Evolutionary conservation across 495 filamentous ascomycete genomes (phyloP), one percentile per base, ranked within the genome.

Genomic region (Cenococcum geophilum): DNA sequence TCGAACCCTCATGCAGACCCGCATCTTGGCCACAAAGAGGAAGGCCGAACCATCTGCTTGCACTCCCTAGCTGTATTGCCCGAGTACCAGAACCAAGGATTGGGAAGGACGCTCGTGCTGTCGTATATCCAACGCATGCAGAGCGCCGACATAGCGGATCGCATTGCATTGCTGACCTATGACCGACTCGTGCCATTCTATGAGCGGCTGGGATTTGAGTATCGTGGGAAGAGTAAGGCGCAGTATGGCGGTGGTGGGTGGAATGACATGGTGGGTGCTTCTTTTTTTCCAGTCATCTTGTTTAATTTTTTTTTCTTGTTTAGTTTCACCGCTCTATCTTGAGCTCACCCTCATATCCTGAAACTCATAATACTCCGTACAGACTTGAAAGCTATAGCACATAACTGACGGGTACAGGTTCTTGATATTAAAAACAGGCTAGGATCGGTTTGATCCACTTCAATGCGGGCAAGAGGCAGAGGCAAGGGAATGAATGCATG

Each of bases 21-120:
- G 32, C 76, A 54, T 68, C 66, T 79, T 27, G 84, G 84, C 42
- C 89, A 96, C 70, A 80, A 87, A 55, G 87, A 91, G 59, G 70
- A 71, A 1, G 91, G 91, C 35, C 67, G 82, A 37, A 93, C 90
- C 1, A 76, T 97, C 56, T 87, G 82, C 20, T 71, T 96, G 37
- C 92, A 96, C 70, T 92, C 89, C 0, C 76, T 97, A 0, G 88
- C 87, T 16, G 86, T 96, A 22, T 76, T 86, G 36, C 89, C 88
- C 0, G 79, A 83, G 60, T 84, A 89, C 45, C 92, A 95, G 60
- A 76, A 83, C 37, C 82, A 83, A 57, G 86, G 87, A 10, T 74
- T 96, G 6, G 92, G 87, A n/a, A 83, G 81, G 66, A 84, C 85
- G 22, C 74, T 96, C 51, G 75, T 96, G 71, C 84, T 82, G 75